Base-by-base conservation (phyloP, 257 asterid species). In the Solanum pennellii region DNA sequence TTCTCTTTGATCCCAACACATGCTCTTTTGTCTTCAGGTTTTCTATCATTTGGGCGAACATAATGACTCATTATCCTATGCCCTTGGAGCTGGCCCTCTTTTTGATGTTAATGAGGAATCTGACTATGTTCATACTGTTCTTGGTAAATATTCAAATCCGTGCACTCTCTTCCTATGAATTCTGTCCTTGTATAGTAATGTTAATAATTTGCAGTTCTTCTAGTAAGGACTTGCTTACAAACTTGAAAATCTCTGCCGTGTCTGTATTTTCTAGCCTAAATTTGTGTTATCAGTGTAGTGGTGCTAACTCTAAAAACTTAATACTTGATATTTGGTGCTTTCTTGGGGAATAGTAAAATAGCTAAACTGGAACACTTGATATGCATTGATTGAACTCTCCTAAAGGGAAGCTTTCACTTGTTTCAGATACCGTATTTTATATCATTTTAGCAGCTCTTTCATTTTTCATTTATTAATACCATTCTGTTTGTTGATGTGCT, bases 1-100 rank as follows among this genome's bases (percentile, higher is more conserved):
- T 44, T 44, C 62, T 68, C 66, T 62, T 59, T 84, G 41, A 83
- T 83, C 37, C 52, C 80, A 44, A 79, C 86, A 14, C 42, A 83
- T 74, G 76, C 74, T 41, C 60, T 77, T 84, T 66, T 79, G 15
- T 88, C 72, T 52, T 86, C 94, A 96, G 99, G 99, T 96, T 37
- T 93, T 93, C 93, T 96, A 95, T 92, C 95, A 95, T 89, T 89
- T 96, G 92, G 98, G 95, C 11, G 98, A 94, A 87, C 94, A 94
- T 33, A 90, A 95, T 87, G 99, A 95, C 90, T 95, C 99, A 4
- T 91, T 96, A 31, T 92, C 94, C 9, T 96, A 96, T 91, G 99
- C 98, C 89, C 94, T 96, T 87, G 98, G 98, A 56, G 98, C 98
- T 76, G 98, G 98, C 82, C 95, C 98, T 71, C 93, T 90, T 41